Evolutionary conservation across 768 basidiomycete species (phyloP), one percentile per base, ranked within the genome.

Genomic region (Tricholoma flavovirens): DNA sequence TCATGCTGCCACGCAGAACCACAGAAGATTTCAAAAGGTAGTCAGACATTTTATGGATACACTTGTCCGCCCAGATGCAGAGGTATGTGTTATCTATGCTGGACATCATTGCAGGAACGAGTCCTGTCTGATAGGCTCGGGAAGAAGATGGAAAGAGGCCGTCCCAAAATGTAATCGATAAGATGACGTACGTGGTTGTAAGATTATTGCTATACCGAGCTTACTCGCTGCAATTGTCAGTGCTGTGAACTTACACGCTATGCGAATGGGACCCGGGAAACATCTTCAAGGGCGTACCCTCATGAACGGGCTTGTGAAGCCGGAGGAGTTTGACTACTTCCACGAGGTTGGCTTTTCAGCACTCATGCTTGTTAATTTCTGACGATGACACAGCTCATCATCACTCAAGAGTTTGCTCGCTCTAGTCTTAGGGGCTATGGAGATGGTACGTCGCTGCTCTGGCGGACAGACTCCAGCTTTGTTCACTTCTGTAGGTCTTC

Each of bases 191-290:
- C 74, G 90, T 60, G 63, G 79, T 64, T 15, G 21, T 60, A 8
- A 33, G 8, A 7, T 17, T 17, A 49, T 8, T 17, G n/a, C n/a
- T 10, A 48, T 15, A 7, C 29, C 17, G 17, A 9, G 8, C 46
- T 49, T n/a, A 49, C n/a, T n/a, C 42, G 22, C 11, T 9, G 6
- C 24, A 19, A 24, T 24, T 22, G 3, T 12, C 49, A 87, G 86
- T 21, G 83, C 79, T 30, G 35, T 83, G 35, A 84, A 92, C 62
- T 60, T 97, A 46, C 88, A 93, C 65, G 88, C 92, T 12, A 97
- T 98, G 95, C 83, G 93, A 29, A 72, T 95, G 74, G 96, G 96
- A 19, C 96, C 96, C 8, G 93, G 93, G 19, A 93, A 93, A 68
- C 94, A 98, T 64, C 80, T 98, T 10, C 78, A 87, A 67, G 95